These are phyloP conservation scores for Cyclotella choctawhatcheeana DNA, from an alignment of 108 stramenopile genomes.

Conservation along the genomic window DNA sequence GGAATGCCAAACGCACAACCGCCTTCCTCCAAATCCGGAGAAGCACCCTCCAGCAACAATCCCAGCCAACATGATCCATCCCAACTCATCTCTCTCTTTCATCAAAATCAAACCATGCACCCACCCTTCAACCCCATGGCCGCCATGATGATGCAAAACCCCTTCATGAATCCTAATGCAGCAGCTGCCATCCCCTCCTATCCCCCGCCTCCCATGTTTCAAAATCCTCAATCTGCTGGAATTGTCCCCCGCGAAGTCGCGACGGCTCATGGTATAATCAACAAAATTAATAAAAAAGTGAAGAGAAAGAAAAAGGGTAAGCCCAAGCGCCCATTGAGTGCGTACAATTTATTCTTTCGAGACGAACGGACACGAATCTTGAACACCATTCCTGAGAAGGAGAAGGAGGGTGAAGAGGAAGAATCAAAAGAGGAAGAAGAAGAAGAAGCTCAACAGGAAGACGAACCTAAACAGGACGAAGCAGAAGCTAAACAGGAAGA, in stretches of 20 bases:
- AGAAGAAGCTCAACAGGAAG: conserved; percentile 21
- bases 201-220: too few relatives aligned
- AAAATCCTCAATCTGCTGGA: too few relatives aligned
- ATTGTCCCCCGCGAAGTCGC: too few relatives aligned
- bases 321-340: conserved; percentile 71
- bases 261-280: background rate
- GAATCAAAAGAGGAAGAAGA: conserved; percentile 10
- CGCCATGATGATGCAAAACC: conserved; percentile 13
- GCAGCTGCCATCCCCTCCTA: too few relatives aligned
- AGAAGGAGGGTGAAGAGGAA: background rate
- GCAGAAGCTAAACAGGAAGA: conserved; percentile 19
- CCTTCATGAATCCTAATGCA: conserved; percentile 14
- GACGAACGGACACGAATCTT: conserved; percentile 34
- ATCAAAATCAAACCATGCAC: background rate
- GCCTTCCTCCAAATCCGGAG: background rate
- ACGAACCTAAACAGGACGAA: conserved; percentile 43
- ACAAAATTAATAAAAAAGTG: too few relatives aligned
- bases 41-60: background rate
- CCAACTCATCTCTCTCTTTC: background rate
- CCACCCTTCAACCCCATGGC: background rate
- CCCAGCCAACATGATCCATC: background rate
- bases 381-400: conserved; percentile 22
- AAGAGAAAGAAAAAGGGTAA: too few relatives aligned
- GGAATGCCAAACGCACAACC: too few relatives aligned
- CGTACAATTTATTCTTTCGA: conserved; percentile 53